These are phyloP conservation scores for Sphagnum fallax DNA, from an alignment of 228 moss, liverwort and hornwort genomes.

Conservation along the genomic window DNA sequence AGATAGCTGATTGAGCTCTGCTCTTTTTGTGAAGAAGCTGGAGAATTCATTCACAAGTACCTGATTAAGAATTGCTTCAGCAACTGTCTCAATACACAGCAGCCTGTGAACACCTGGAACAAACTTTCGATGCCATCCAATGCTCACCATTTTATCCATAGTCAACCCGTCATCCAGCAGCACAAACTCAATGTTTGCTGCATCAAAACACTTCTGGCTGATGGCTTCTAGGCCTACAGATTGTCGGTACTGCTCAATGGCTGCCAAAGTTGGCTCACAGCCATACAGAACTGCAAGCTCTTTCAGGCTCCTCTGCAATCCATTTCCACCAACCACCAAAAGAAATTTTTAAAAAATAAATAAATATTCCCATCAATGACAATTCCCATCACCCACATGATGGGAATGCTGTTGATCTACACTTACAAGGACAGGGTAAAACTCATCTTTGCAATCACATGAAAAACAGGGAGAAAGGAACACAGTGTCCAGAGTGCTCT, in stretches of 20 bases:
- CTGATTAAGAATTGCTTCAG: slow-evolving; percentile 85
- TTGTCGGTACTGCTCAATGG: slow-evolving; percentile 65
- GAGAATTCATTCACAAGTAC: slow-evolving; percentile 5
- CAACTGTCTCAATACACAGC: slow-evolving; percentile 82
- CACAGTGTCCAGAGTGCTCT: too few relatives aligned
- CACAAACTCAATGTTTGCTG: slow-evolving; percentile 83
- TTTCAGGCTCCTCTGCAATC: slow-evolving; percentile 60
- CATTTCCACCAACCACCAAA: too few relatives aligned
- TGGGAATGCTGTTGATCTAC: too few relatives aligned
- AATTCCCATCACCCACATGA: too few relatives aligned
- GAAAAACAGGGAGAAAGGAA: too few relatives aligned
- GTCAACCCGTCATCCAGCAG: slow-evolving; percentile 79
- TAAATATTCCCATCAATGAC: too few relatives aligned
- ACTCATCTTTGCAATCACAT: too few relatives aligned
- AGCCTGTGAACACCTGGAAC: slow-evolving; percentile 74
- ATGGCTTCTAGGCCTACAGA: slow-evolving; percentile 37
- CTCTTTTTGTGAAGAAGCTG: background rate
- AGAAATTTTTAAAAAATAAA: too few relatives aligned
- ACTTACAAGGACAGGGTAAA: too few relatives aligned
- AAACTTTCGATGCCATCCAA: slow-evolving; percentile 71
- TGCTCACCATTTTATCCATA: slow-evolving; percentile 68
- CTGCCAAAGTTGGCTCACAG: slow-evolving; percentile 44
- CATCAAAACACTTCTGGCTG: slow-evolving; percentile 75
- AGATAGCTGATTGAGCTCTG: too few relatives aligned
- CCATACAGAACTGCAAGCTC: slow-evolving; percentile 70